Evolutionary conservation across 2,329 filamentous ascomycete genomes (phyloP).

Genomic region (Fusarium miscanthi): DNA sequence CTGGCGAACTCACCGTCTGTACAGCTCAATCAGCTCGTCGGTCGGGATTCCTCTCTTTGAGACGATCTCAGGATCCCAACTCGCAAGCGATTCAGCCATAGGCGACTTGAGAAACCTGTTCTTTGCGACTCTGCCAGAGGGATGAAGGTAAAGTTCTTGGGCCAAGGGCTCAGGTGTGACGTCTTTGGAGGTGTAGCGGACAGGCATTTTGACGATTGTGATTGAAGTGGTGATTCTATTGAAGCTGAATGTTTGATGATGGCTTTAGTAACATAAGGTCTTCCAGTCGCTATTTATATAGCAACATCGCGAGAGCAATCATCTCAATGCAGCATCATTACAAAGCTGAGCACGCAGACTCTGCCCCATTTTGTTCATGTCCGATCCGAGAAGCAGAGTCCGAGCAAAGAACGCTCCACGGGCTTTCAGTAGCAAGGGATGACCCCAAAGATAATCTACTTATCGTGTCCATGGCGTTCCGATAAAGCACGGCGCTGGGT

Average conservation of each 20-base stretch:
- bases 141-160: constrained; percentile 58
- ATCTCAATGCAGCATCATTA: not conserved
- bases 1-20: constrained; percentile 62
- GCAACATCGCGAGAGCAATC: not conserved
- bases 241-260: not conserved
- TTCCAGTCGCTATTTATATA: constrained; percentile 8
- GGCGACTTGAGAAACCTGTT: constrained; percentile 75
- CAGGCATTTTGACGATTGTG: constrained; percentile 18
- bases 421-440: not conserved
- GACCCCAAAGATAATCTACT: not conserved
- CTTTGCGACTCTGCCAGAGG: constrained; percentile 61
- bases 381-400: not conserved
- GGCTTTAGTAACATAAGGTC: not conserved
- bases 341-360: not conserved
- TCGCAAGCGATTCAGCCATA: constrained; percentile 73
- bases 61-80: constrained; percentile 66
- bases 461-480: not conserved
- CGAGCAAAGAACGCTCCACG: not conserved
- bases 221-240: not conserved
- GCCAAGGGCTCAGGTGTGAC: constrained; percentile 48
- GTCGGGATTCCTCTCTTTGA: constrained; percentile 59
- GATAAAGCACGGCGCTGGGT: not conserved
- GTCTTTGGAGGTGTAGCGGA: constrained; percentile 34
- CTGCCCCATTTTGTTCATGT: not conserved
- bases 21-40: constrained; percentile 62